These are phyloP conservation scores for Suillus paluster DNA, from an alignment of 768 basidiomycete genomes.

Conservation along the genomic window DNA sequence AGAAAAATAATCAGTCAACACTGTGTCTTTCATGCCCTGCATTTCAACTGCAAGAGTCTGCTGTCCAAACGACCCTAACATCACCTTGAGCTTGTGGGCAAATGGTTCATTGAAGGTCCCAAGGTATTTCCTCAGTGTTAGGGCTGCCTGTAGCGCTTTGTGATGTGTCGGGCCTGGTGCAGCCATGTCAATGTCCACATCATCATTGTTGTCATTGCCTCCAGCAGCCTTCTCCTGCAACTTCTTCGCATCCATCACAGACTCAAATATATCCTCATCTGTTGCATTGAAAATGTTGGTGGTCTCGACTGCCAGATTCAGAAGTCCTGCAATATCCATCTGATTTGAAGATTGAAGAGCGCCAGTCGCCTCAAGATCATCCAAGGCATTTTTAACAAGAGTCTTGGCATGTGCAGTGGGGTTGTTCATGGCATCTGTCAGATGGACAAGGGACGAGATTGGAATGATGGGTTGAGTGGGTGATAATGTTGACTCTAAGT, in stretches of 20 bases:
- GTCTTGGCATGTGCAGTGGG: slow-evolving; percentile 23
- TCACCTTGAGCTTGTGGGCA: no score
- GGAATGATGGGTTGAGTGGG: slow-evolving; percentile 23
- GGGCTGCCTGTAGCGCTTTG: no score
- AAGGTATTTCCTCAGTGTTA: no score
- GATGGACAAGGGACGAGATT: slow-evolving; percentile 24
- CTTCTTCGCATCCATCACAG: not conserved
- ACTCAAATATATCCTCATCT: not conserved
- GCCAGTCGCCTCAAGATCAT: slow-evolving; percentile 20
- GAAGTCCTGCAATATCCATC: slow-evolving; percentile 5
- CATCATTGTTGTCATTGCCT: not conserved
- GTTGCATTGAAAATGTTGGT: not conserved
- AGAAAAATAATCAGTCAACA: slow-evolving; percentile 2
- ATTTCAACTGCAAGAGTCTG: no score
- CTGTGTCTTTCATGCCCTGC: no score
- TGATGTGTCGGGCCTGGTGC: no score
- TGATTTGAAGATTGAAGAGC: not conserved
- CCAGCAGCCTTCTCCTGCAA: no score
- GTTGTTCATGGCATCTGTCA: slow-evolving; percentile 6
- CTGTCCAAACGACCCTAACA: no score
- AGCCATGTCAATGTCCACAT: no score
- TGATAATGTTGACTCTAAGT: no score
- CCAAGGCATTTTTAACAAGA: slow-evolving; percentile 22
- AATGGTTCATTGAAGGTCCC: no score
- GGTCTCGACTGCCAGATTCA: not conserved